These are phyloP conservation scores for Penicillium sp. DNA, from an alignment of 2,329 filamentous ascomycete genomes.

Conservation along the genomic window DNA sequence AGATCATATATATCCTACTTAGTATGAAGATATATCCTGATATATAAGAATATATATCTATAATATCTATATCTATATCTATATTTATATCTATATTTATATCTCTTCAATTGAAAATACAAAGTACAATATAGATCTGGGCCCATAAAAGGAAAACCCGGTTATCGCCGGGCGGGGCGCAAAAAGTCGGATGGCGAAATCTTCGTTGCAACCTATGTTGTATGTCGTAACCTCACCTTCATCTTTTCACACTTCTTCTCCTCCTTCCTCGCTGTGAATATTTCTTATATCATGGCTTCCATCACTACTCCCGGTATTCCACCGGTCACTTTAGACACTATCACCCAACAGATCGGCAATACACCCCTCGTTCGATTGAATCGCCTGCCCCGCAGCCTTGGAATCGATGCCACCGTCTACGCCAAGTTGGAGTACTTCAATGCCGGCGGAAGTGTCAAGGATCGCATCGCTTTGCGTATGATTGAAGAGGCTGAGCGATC, in stretches of 20 bases:
- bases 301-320: slow-evolving; percentile 52
- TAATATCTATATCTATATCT: too few relatives aligned
- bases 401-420: slow-evolving; percentile 84
- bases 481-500: slow-evolving; percentile 89
- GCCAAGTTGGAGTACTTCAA: slow-evolving; percentile 93
- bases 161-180: slow-evolving; percentile 26
- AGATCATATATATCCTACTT: too few relatives aligned
- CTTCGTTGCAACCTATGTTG: slow-evolving; percentile 1
- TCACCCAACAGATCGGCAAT: slow-evolving; percentile 88
- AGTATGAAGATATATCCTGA: too few relatives aligned
- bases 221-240: neutral
- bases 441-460: slow-evolving; percentile 89
- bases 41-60: too few relatives aligned
- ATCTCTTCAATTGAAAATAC: too few relatives aligned
- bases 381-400: slow-evolving; percentile 85
- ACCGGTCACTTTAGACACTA: slow-evolving; percentile 61
- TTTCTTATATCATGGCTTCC: slow-evolving; percentile 45
- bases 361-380: slow-evolving; percentile 94
- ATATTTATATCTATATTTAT: too few relatives aligned
- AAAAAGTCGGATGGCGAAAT: slow-evolving; percentile 17
- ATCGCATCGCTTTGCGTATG: slow-evolving; percentile 95
- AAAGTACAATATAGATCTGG: too few relatives aligned
- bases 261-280: neutral
- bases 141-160: slow-evolving; percentile 5
- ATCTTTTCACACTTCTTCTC: neutral